Evolutionary conservation across 148 eudicot species (phyloP), one percentile per base, ranked within the genome.

Genomic region (Suaeda aralocaspica): DNA sequence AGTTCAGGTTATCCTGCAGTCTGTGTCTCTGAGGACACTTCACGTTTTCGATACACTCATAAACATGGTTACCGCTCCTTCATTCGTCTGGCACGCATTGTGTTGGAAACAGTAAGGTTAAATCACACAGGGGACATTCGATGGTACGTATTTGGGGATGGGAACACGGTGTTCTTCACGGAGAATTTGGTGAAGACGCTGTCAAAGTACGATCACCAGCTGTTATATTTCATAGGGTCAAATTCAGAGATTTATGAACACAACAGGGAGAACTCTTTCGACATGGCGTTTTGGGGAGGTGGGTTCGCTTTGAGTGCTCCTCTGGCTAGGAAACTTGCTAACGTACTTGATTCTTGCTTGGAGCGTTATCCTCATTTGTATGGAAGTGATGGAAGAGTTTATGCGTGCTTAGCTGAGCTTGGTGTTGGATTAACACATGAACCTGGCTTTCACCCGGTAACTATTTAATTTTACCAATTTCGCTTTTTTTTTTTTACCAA

Each of bases 371-470:
- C 81, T 0, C 83, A 84, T 80, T 48, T 92, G 6, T 92, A 84
- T 77, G 92, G 96, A 4, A 82, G 88, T 55, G 98, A 92, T 72
- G 92, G 79, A 6, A 81, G 94, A 79, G 67, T 90, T 44, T 74
- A 82, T 29, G 77, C 92, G 52, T 92, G 94, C 78, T 15, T 90
- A 62, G 79, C 94, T 8, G 98, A 92, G 79, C 90, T 92, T 19
- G 98, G 98, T 0, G 77, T 92, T 28, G 75, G 82, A 29, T 57
- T 92, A 24, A 90, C 92, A 0, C 82, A 69, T 6, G 90, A 90
- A 44, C 88, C 85, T 10, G 98, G 98, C 3, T 92, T 92, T 68
- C 98, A 92, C 79, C 96, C 88, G 98, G 98, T 92, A 86, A n/a
- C n/a, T n/a, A n/a, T n/a, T n/a, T n/a, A n/a, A n/a, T n/a, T n/a